phyloP scores from a whole-genome alignment of 1,284 basidiomycete genomes.

The Rhodotorula sp. region DNA sequence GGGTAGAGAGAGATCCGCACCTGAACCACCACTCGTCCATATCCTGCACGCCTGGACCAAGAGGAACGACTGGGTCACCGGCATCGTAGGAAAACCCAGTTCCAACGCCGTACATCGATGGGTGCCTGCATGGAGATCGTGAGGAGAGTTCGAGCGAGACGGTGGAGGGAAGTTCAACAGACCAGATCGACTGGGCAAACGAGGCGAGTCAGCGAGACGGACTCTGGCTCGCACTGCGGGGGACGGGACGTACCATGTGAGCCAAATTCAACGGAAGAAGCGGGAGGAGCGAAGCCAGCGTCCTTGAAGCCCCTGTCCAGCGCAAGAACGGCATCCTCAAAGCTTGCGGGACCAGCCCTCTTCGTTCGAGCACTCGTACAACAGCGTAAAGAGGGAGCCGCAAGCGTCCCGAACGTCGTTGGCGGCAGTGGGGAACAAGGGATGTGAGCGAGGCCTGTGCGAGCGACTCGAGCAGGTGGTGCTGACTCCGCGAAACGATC shows the following conservation, averaged over 20 bases:
- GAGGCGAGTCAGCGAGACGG: not conserved
- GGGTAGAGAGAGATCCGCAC: not conserved
- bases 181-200: conserved; percentile 1
- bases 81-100: not conserved
- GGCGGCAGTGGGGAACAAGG: too few relatives aligned
- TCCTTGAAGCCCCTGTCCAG: not conserved
- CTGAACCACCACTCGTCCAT: conserved; percentile 39
- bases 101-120: conserved; percentile 29
- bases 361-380: too few relatives aligned
- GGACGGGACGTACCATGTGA: conserved; percentile 3
- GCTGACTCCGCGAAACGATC: too few relatives aligned
- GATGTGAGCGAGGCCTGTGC: too few relatives aligned
- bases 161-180: not conserved
- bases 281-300: not conserved
- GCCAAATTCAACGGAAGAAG: conserved; percentile 1
- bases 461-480: too few relatives aligned
- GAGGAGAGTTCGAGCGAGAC: too few relatives aligned
- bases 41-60: conserved; percentile 14
- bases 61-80: conserved; percentile 14
- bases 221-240: not conserved
- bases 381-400: too few relatives aligned
- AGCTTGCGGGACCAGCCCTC: too few relatives aligned
- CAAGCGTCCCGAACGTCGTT: too few relatives aligned
- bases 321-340: too few relatives aligned
- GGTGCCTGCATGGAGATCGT: not conserved